phyloP scores from a whole-genome alignment of 163 green algal genomes.

The Prototheca cutis region DNA sequence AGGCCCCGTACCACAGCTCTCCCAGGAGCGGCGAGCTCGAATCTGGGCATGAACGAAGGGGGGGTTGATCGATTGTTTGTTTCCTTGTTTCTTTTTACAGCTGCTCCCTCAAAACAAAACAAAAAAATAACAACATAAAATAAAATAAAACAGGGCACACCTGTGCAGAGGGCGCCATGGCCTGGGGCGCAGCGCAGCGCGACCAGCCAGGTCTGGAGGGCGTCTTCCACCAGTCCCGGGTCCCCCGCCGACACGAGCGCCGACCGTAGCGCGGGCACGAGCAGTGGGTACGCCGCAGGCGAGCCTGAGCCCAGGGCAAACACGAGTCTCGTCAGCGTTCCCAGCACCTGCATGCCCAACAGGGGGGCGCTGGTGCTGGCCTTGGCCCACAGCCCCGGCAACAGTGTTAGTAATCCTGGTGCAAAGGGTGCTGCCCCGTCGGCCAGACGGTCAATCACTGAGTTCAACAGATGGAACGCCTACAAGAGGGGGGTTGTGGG shows the following conservation, averaged over 20 bases:
- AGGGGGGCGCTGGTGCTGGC: constrained; percentile 48
- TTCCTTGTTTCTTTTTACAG: too few species aligned
- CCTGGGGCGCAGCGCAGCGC: constrained; percentile 60
- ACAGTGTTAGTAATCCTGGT: constrained; percentile 38
- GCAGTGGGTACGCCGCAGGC: constrained; percentile 39
- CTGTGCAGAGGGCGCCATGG: constrained; percentile 34
- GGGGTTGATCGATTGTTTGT: too few species aligned
- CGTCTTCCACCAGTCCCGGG: constrained; percentile 79
- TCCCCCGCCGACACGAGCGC: constrained; percentile 44
- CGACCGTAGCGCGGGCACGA: constrained; percentile 63
- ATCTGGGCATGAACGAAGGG: too few species aligned
- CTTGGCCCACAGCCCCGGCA: constrained; percentile 54
- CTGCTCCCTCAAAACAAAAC: too few species aligned
- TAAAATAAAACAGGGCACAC: too few species aligned
- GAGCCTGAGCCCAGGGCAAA: constrained; percentile 62
- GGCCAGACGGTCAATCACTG: constrained; percentile 60
- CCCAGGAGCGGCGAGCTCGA: constrained; percentile 37
- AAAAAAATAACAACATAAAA: too few species aligned
- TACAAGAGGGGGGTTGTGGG: constrained; percentile 18
- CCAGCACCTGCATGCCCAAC: constrained; percentile 69
- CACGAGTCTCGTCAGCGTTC: constrained; percentile 68
- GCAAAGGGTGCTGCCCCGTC: constrained; percentile 40
- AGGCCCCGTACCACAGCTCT: not conserved
- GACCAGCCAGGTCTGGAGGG: constrained; percentile 69
- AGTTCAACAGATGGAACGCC: constrained; percentile 63